phyloP scores from a whole-genome alignment of 75 land plant species.

The Adiantum capillusveneris region DNA sequence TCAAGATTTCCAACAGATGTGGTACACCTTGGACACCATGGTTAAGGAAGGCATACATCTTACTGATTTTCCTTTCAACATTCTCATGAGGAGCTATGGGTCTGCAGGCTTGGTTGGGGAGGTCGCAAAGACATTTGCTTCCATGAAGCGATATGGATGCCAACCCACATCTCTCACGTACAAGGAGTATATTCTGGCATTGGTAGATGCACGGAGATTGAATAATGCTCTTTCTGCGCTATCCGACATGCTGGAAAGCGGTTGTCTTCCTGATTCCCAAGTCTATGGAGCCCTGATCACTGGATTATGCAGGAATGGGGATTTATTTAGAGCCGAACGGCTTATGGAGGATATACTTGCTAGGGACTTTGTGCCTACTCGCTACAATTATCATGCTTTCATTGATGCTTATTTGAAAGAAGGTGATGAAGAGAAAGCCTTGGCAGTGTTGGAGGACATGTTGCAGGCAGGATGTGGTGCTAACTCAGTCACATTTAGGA shows the following conservation, averaged over 20 bases:
- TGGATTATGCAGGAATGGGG: neutral
- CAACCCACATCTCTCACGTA: constrained; percentile 41
- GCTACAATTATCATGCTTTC: constrained; percentile 56
- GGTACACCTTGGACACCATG: constrained; percentile 30
- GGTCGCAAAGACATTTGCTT: constrained; percentile 33
- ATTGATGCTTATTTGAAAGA: constrained; percentile 57
- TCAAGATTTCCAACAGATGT: constrained; percentile 33
- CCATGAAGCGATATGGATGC: constrained; percentile 39
- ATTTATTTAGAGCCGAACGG: neutral
- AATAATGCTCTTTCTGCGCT: neutral
- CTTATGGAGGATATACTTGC: neutral
- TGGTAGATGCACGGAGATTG: neutral
- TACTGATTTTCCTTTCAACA: constrained; percentile 43
- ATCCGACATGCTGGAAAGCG: neutral
- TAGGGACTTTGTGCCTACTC: neutral
- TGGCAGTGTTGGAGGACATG: constrained; percentile 57
- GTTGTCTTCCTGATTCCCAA: neutral
- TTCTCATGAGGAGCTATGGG: constrained; percentile 50
- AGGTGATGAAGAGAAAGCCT: constrained; percentile 43
- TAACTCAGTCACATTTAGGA: constrained; percentile 50
- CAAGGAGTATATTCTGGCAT: constrained; percentile 10
- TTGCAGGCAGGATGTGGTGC: constrained; percentile 43
- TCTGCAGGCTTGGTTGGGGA: constrained; percentile 35
- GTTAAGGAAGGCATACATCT: constrained; percentile 19
- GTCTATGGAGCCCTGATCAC: neutral